Evolutionary conservation across 1,284 basidiomycete species (phyloP).

Genomic region (Pseudozyma pruni): DNA sequence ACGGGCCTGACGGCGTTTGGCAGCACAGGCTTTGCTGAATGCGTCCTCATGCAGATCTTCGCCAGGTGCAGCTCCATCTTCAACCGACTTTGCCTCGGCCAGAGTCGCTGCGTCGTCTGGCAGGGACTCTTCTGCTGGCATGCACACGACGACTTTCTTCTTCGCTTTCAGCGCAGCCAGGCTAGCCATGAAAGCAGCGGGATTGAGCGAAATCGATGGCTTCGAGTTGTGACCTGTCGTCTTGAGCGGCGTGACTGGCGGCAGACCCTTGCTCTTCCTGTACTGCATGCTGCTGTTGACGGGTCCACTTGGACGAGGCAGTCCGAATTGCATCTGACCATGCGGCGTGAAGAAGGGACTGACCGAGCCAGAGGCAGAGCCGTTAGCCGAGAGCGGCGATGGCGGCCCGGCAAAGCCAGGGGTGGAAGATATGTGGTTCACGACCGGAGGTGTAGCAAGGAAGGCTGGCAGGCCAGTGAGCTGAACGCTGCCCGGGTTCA

Average conservation of each 20-base stretch:
- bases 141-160: constrained; percentile 39
- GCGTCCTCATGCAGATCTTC: neutral
- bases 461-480: constrained; percentile 42
- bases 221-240: constrained; percentile 60
- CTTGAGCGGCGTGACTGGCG: constrained; percentile 54
- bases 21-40: constrained; percentile 2
- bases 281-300: constrained; percentile 14
- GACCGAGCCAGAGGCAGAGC: constrained; percentile 11
- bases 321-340: constrained; percentile 2
- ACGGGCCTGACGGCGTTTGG: constrained; percentile 12
- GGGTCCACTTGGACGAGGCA: constrained; percentile 6
- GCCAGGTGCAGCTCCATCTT: neutral
- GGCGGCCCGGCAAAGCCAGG: constrained; percentile 24
- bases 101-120: constrained; percentile 28
- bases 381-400: constrained; percentile 28
- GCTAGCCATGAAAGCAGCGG: constrained; percentile 51
- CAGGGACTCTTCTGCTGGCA: constrained; percentile 37
- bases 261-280: constrained; percentile 29
- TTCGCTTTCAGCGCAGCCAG: constrained; percentile 40
- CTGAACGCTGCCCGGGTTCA: constrained; percentile 39
- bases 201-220: constrained; percentile 57
- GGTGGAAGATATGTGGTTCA: constrained; percentile 14
- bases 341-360: constrained; percentile 24
- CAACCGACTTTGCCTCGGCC: constrained; percentile 5
- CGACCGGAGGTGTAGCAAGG: constrained; percentile 25